These are phyloP conservation scores for Phoma sp. DNA, from an alignment of 2,329 filamentous ascomycete genomes.

Conservation along the genomic window DNA sequence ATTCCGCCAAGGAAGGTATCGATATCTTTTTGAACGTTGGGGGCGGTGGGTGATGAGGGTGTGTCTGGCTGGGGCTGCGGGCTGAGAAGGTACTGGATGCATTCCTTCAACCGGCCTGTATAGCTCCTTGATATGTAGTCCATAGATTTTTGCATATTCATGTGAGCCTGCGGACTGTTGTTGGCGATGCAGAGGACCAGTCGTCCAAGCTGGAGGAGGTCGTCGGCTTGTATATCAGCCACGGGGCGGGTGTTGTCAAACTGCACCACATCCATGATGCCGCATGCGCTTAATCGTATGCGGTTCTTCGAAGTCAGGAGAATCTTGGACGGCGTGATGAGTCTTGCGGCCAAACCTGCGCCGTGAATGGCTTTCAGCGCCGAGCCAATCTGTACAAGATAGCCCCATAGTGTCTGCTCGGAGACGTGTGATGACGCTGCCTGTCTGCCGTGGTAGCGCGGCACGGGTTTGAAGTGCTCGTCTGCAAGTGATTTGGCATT, in stretches of 20 bases:
- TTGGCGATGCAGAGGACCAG: constrained; percentile 84
- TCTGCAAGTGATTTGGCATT: constrained; percentile 89
- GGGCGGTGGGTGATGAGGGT: constrained; percentile 41
- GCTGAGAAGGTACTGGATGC: constrained; percentile 80
- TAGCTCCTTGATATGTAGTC: constrained; percentile 81
- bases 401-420: constrained; percentile 87
- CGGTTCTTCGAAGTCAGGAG: constrained; percentile 90
- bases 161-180: constrained; percentile 65
- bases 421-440: constrained; percentile 49
- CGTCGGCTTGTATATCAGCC: constrained; percentile 83
- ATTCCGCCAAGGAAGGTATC: constrained; percentile 82
- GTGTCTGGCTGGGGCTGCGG: constrained; percentile 51
- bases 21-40: constrained; percentile 69
- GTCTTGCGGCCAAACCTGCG: constrained; percentile 80
- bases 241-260: constrained; percentile 74
- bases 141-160: constrained; percentile 73
- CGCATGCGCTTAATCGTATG: constrained; percentile 86
- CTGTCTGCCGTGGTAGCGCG: constrained; percentile 50
- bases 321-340: constrained; percentile 87
- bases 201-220: constrained; percentile 83
- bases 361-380: constrained; percentile 87
- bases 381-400: constrained; percentile 89
- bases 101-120: constrained; percentile 78
- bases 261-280: constrained; percentile 87
- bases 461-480: constrained; percentile 67